Conservation (phyloP, 305 asterid genomes). For the Fraxinus sp. region DNA sequence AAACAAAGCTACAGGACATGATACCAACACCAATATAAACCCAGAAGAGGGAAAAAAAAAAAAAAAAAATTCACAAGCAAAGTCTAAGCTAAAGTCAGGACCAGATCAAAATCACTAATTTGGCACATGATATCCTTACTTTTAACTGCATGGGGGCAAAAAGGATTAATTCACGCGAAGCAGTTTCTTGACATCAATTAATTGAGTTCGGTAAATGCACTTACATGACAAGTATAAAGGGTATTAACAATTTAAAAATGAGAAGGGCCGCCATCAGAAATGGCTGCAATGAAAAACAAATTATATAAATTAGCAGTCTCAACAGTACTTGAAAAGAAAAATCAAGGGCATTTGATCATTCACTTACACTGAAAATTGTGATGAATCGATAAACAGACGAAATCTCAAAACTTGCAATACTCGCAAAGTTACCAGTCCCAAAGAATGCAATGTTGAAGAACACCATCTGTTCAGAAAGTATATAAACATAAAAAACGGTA, state of each 20-base stretch:
- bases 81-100: background rate
- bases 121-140: background rate
- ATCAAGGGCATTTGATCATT: background rate
- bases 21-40: background rate
- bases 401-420: constrained; percentile 96
- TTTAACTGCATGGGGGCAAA: background rate
- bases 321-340: background rate
- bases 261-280: constrained; percentile 96
- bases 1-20: background rate
- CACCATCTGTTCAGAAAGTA: constrained; percentile 61
- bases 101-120: background rate
- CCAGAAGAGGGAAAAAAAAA: background rate
- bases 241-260: constrained; percentile 76
- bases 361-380: constrained; percentile 91
- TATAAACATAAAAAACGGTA: background rate
- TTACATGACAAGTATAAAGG: constrained; percentile 86
- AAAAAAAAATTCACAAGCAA: background rate
- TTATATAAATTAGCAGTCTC: constrained; percentile 18
- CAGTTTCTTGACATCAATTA: background rate
- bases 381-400: constrained; percentile 94
- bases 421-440: constrained; percentile 97
- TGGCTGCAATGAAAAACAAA: constrained; percentile 63
- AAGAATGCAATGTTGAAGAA: constrained; percentile 96
- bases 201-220: constrained; percentile 28
- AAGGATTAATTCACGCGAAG: background rate